These are phyloP conservation scores for Apiotrichum mycotoxinovorans DNA, from an alignment of 1,284 basidiomycete genomes.

Conservation along the genomic window DNA sequence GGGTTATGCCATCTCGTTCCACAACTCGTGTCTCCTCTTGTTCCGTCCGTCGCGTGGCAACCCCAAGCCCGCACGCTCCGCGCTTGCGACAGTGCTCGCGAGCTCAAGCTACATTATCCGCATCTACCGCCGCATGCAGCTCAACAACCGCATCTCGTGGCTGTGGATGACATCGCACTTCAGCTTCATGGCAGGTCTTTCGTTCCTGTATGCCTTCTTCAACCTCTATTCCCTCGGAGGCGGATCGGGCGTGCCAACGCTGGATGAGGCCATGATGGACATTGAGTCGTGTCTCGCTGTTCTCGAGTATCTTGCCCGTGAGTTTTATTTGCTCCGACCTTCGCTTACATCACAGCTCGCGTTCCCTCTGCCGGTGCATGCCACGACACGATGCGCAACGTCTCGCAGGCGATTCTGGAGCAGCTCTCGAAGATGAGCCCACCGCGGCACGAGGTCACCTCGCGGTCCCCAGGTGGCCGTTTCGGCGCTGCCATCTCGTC, in stretches of 20 bases:
- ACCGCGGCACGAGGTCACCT: slow-evolving; percentile 19
- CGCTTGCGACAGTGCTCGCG: slow-evolving; percentile 47
- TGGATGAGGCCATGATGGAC: slow-evolving; percentile 49
- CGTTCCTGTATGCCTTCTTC: slow-evolving; percentile 51
- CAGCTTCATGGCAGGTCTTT: slow-evolving; percentile 50
- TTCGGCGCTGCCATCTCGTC: slow-evolving; percentile 40
- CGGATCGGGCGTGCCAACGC: slow-evolving; percentile 41
- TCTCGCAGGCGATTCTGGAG: slow-evolving; percentile 46
- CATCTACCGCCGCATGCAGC: slow-evolving; percentile 50
- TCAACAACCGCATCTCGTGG: slow-evolving; percentile 51
- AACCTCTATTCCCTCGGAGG: slow-evolving; percentile 50
- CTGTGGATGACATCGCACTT: slow-evolving; percentile 51
- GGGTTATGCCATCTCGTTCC: slow-evolving; percentile 51
- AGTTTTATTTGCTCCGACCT: slow-evolving; percentile 15
- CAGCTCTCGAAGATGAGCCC: slow-evolving; percentile 38
- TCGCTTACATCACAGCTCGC: slow-evolving; percentile 31
- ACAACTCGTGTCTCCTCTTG: slow-evolving; percentile 50
- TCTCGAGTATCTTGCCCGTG: slow-evolving; percentile 49
- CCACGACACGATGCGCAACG: slow-evolving; percentile 47
- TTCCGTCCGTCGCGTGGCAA: slow-evolving; percentile 50
- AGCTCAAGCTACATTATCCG: slow-evolving; percentile 51
- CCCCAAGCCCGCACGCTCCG: slow-evolving; percentile 45
- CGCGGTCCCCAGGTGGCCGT: slow-evolving; percentile 25
- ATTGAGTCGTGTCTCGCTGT: slow-evolving; percentile 49
- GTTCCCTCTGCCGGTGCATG: slow-evolving; percentile 49